phyloP scores from a whole-genome alignment of 805 yeast species.

The Saccharomycopsis sp. region DNA sequence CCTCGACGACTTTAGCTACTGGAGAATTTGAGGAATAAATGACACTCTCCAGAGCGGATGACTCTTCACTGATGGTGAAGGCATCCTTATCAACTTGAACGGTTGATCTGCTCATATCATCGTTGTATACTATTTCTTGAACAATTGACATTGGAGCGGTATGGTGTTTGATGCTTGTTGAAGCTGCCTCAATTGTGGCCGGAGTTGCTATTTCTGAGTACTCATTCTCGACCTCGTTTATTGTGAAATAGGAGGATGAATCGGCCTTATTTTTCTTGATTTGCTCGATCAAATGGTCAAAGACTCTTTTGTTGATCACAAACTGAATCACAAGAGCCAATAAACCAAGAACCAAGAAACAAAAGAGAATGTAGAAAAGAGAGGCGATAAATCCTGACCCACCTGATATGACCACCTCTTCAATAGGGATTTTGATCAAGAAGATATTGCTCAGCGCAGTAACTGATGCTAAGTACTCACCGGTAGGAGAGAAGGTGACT shows the following conservation, averaged over 20 bases:
- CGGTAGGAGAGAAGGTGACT: constrained; percentile 62
- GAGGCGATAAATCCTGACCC: constrained; percentile 30
- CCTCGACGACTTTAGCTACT: constrained; percentile 12
- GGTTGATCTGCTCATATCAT: constrained; percentile 17
- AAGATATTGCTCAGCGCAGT: constrained; percentile 73
- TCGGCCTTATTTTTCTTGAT: constrained; percentile 19
- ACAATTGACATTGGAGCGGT: constrained; percentile 23
- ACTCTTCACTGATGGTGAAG: constrained; percentile 20
- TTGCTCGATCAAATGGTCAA: constrained; percentile 20
- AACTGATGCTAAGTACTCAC: constrained; percentile 58
- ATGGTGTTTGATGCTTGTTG: constrained; percentile 19
- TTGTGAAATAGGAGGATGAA: constrained; percentile 20
- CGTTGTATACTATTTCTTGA: constrained; percentile 21
- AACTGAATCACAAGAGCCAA: constrained; percentile 33
- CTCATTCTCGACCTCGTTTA: constrained; percentile 9
- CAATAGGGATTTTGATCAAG: constrained; percentile 52
- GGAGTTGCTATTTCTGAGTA: constrained; percentile 4
- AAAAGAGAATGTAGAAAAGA: constrained; percentile 28
- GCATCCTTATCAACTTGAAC: constrained; percentile 19
- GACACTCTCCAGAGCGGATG: not conserved
- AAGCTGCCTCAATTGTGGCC: not conserved
- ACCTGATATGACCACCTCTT: constrained; percentile 28
- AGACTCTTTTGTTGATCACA: constrained; percentile 19
- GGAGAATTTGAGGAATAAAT: not conserved
- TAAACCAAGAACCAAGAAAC: constrained; percentile 28